These are phyloP conservation scores for Tuber borchii DNA, from an alignment of 495 filamentous ascomycete genomes.

Conservation along the genomic window DNA sequence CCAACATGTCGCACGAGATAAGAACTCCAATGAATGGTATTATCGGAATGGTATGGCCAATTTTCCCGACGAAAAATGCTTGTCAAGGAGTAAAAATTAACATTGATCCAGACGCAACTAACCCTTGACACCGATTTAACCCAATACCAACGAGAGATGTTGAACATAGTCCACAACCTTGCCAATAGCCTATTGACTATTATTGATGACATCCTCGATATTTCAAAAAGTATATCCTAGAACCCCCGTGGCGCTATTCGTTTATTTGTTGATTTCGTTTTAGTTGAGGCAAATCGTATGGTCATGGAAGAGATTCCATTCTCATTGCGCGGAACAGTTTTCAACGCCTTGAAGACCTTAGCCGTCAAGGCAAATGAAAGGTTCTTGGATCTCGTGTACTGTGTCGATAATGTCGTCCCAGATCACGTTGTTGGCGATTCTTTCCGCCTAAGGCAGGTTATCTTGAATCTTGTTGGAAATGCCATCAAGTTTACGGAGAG, in stretches of 20 bases:
- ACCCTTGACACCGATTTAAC: slow-evolving; percentile 94
- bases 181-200: slow-evolving; percentile 96
- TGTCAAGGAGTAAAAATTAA: slow-evolving; percentile 44
- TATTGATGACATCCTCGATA: slow-evolving; percentile 97
- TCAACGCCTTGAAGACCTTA: slow-evolving; percentile 94
- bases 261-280: background rate
- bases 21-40: slow-evolving; percentile 79
- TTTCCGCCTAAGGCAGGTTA: slow-evolving; percentile 93
- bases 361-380: slow-evolving; percentile 97
- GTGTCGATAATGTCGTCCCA: slow-evolving; percentile 87
- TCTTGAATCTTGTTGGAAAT: slow-evolving; percentile 72
- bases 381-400: slow-evolving; percentile 86
- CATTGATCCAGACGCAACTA: slow-evolving; percentile 89
- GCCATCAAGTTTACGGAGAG: slow-evolving; percentile 96
- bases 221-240: slow-evolving; percentile 66
- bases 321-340: slow-evolving; percentile 88
- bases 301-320: slow-evolving; percentile 98
- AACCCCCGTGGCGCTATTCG: background rate
- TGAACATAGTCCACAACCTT: slow-evolving; percentile 96
- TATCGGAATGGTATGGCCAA: slow-evolving; percentile 40
- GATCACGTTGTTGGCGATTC: slow-evolving; percentile 97
- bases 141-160: slow-evolving; percentile 92
- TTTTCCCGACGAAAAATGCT: background rate
- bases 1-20: slow-evolving; percentile 99
- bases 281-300: slow-evolving; percentile 94